Evolutionary conservation across 495 filamentous ascomycete genomes (phyloP), one percentile per base, ranked within the genome.

Genomic region (Clavariopsis aquatica): DNA sequence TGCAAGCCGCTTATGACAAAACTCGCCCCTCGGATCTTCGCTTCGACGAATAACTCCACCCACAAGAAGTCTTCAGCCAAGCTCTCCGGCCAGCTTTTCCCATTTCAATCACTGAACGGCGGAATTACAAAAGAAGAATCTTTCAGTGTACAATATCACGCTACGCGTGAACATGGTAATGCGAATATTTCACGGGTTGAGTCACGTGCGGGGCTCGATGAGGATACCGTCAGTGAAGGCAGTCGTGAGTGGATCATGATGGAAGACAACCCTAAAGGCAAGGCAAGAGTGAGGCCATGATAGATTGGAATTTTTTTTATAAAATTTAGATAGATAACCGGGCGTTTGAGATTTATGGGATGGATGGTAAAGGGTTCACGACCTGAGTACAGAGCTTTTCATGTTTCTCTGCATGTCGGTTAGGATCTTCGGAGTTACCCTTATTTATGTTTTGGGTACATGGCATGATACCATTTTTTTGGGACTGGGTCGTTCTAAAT

Each of bases 71-170:
- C 43, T 7, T 51, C 22, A 3, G 46, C 54, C 17, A 57, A 57
- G 22, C 20, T 20, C 1, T 54, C 63, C 1, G 29, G 49, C 7
- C 24, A 49, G 29, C 31, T 17, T 49, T 31, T 26, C 23, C 63
- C 63, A 8, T 66, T 66, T 31, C 56, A 66, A 24, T 51, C 54
- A 15, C 57, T 66, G 10, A 31, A 38, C n/a, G 63, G 63, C 13
- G 52, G 56, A 15, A 66, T 64, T 28, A 22, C 31, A 7, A 58
- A 57, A 38, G 52, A 57, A 28, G 62, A 57, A 23, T 52, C 36
- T 7, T 64, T 34, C 28, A 49, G 52, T n/a, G 62, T 58, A 26
- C 52, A 57, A 28, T 58, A 64, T 27, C 24, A 36, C 8, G n/a
- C 19, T 31, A 8, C 8, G 3, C 34, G 49, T 12, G 49, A 29